A percentile compares a stretch with the other conserved stretches of the same genome.
phyloP scores from a whole-genome alignment of 805 yeast genomes.

The Candida ovalis region DNA sequence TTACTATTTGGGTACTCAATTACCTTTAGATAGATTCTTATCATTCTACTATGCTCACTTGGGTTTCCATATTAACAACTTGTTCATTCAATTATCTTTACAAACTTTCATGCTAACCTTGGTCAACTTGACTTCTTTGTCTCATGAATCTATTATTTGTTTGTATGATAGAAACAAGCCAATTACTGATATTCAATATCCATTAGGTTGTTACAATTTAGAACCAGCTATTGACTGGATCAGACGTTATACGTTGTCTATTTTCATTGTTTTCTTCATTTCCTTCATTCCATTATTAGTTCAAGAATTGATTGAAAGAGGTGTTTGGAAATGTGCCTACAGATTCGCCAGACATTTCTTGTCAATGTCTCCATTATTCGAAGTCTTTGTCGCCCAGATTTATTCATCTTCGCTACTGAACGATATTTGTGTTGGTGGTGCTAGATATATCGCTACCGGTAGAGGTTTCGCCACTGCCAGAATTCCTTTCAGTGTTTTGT shows the following conservation, averaged over 20 bases:
- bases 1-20: constrained; percentile 74
- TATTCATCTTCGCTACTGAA: constrained; percentile 67
- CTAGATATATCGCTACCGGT: constrained; percentile 82
- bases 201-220: constrained; percentile 71
- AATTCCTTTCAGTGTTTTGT: constrained; percentile 69
- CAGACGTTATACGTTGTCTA: constrained; percentile 74
- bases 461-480: constrained; percentile 83
- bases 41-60: constrained; percentile 85
- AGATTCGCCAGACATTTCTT: constrained; percentile 66
- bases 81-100: constrained; percentile 72
- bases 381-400: constrained; percentile 77
- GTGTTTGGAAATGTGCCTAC: constrained; percentile 69
- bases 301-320: constrained; percentile 80
- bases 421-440: constrained; percentile 80
- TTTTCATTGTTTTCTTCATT: constrained; percentile 77
- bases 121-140: constrained; percentile 67
- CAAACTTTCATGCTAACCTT: constrained; percentile 68
- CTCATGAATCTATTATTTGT: constrained; percentile 70
- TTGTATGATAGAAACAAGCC: constrained; percentile 62
- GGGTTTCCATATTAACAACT: constrained; percentile 80
- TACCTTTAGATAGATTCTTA: constrained; percentile 76
- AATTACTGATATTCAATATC: constrained; percentile 59
- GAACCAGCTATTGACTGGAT: constrained; percentile 77
- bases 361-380: constrained; percentile 76
- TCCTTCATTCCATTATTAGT: constrained; percentile 75